A percentile compares a stretch with the other conserved stretches of the same genome.
Conservation (phyloP, 768 basidiomycete genomes). For the Leccinum subtestaceum region DNA sequence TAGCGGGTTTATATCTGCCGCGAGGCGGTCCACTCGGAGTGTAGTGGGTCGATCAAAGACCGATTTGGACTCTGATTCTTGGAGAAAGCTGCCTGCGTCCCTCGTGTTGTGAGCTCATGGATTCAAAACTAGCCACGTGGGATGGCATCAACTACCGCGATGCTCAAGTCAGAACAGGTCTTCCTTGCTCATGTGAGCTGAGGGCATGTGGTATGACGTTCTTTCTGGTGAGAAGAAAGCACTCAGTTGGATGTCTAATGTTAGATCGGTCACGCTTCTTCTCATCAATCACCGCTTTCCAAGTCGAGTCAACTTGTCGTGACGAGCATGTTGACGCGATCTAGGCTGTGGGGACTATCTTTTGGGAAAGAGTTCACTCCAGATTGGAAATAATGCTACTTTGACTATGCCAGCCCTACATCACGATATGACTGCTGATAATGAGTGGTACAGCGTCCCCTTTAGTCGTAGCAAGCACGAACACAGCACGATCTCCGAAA, state of each 20-base stretch:
- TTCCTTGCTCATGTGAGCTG: slow-evolving; percentile 10
- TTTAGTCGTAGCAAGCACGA: neutral
- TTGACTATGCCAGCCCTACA: slow-evolving; percentile 7
- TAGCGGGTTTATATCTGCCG: neutral
- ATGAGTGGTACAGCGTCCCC: slow-evolving; percentile 2
- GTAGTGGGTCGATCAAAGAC: neutral
- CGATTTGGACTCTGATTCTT: neutral
- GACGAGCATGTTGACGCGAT: slow-evolving; percentile 9
- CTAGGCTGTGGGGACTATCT: slow-evolving; percentile 6
- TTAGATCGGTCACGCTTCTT: slow-evolving; percentile 13
- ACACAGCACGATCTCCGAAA: slow-evolving; percentile 4
- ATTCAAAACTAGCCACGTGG: neutral
- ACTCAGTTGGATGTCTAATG: neutral
- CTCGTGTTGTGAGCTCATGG: slow-evolving; percentile 1
- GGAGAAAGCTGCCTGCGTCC: neutral
- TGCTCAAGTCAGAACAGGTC: slow-evolving; percentile 1
- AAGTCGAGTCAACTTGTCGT: slow-evolving; percentile 9
- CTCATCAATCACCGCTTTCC: slow-evolving; percentile 2
- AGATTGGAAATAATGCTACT: slow-evolving; percentile 7
- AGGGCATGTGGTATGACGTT: slow-evolving; percentile 9
- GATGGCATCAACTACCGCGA: slow-evolving; percentile 1
- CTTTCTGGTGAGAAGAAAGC: neutral
- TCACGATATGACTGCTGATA: neutral
- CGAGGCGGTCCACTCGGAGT: neutral
- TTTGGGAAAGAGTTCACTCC: neutral